Base-by-base conservation (phyloP, 208 protist genomes). In the Trypanosoma grayi region DNA sequence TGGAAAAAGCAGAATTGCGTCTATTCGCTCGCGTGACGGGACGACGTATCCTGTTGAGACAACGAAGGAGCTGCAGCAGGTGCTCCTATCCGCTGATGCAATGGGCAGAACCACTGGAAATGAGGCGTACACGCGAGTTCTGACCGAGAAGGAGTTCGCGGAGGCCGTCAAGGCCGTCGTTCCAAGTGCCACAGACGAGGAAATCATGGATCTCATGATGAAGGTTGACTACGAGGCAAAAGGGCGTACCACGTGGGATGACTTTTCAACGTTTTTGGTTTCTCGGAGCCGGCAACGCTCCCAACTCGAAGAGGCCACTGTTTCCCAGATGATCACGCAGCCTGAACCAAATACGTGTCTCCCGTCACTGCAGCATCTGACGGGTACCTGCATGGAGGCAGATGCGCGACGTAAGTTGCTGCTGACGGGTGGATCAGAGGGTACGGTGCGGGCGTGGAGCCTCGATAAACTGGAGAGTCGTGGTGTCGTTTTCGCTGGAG, bases 391-490 rank as follows among this genome's bases (percentile, higher is more conserved):
- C 58, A 79, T 78, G 67, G 77, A 78, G 11, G 54, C 73, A 44
- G 71, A 83, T 41, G 50, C 43, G 36, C 53, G 64, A 4, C 73
- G 73, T 50, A 76, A 75, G 20, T 41, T 83, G 16, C 50, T 93
- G n/a, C 58, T 93, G 28, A 93, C 87, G 16, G 87, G 83, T 25
- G 81, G 82, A 43, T 80, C 63, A 10, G 79, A 84, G 22, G 87
- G 87, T n/a, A 79, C 69, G 2, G 87, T 93, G 51, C 87, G 77
- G 1, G 83, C 79, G 24, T 93, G 87, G 87, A 73, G 71, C 48
- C 57, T 76, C 5, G 68, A 68, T 28, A 80, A 34, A 44, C 65
- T 93, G 22, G 22, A 31, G 13, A 77, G 77, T 59, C 74, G 81
- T 40, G 83, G 87, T 33, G 40, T 93, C 44, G 52, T 93, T 37